Evolutionary conservation across 2,329 filamentous ascomycete species (phyloP), one percentile per base, ranked within the genome.

Genomic region (Colletotrichum destructivum): DNA sequence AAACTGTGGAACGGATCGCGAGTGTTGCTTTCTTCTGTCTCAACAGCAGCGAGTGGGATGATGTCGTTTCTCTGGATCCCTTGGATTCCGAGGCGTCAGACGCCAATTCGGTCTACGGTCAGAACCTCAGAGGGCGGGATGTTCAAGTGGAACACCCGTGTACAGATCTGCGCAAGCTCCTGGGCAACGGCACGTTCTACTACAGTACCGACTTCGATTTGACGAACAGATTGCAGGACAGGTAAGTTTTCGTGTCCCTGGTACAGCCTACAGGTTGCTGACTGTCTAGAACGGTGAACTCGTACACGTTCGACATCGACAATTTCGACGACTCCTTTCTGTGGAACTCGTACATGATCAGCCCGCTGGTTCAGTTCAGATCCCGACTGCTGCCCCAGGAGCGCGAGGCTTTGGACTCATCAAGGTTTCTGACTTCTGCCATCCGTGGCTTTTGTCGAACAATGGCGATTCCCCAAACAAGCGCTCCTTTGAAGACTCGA

Each of bases 281-380:
- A 31, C 73, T 74, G 35, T 40, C 3, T 72, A 94, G 93, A 76
- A 90, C 92, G 16, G 90, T 92, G 68, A 94, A 96, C 79, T 90
- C 90, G 23, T 88, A 91, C 55, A 91, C 93, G 0, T 95, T 98
- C 74, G 94, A 97, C 74, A 94, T 98, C 72, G 95, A 98, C 79
- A 96, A 94, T 78, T 91, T 98, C 73, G 95, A 99, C 81, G 93
- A 95, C 77, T 93, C 93, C 1, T 98, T 98, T 79, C 84, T 99
- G 21, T 99, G 96, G 96, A 99, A 99, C 79, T 97, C 94, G 4
- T 98, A 97, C 83, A 98, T 99, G 95, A 98, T 99, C 77, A 92
- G 93, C 74, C 95, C 96, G 6, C 87, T 99, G 65, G 92, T 98
- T 40, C 90, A 95, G 80, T 98, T 99, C 80, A 91, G 96, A 54